phyloP scores from a whole-genome alignment of 1,284 basidiomycete genomes.

The Puccinia hordei region DNA sequence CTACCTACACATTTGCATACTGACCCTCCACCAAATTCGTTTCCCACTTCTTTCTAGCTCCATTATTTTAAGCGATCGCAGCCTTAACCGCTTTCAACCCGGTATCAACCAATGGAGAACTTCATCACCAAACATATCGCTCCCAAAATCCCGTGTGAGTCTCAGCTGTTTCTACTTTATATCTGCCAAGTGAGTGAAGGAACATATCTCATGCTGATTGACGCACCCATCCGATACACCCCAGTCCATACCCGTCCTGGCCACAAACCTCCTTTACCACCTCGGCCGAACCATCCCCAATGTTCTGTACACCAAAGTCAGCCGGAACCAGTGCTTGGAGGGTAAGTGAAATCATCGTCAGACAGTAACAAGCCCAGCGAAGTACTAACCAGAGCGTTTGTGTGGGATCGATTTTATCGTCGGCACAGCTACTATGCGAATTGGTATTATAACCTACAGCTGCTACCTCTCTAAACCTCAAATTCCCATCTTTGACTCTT shows the following conservation, averaged over 20 bases:
- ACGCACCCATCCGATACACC: background rate
- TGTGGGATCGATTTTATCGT: background rate
- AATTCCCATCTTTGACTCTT: background rate
- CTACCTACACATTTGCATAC: too few species aligned
- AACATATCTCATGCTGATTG: background rate
- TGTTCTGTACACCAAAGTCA: background rate
- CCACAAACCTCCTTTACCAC: conserved; percentile 39
- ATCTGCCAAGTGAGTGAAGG: background rate
- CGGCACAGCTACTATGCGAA: conserved; percentile 37
- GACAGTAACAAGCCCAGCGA: background rate
- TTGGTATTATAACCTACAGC: conserved; percentile 15
- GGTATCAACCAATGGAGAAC: background rate
- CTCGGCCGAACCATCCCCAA: conserved; percentile 3
- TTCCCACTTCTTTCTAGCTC: too few species aligned
- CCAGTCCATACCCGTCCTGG: conserved; percentile 40
- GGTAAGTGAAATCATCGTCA: conserved; percentile 9
- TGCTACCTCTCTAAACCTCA: background rate
- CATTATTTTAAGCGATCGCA: too few species aligned
- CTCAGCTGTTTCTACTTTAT: background rate
- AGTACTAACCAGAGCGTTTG: background rate
- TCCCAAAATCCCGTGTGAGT: conserved; percentile 29
- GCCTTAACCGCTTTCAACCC: background rate
- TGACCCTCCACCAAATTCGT: too few species aligned
- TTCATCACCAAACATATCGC: conserved; percentile 26
- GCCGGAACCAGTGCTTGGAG: conserved; percentile 32